Evolutionary conservation across 2,329 filamentous ascomycete species (phyloP), one percentile per base, ranked within the genome.

Genomic region (Epichloe baconii): DNA sequence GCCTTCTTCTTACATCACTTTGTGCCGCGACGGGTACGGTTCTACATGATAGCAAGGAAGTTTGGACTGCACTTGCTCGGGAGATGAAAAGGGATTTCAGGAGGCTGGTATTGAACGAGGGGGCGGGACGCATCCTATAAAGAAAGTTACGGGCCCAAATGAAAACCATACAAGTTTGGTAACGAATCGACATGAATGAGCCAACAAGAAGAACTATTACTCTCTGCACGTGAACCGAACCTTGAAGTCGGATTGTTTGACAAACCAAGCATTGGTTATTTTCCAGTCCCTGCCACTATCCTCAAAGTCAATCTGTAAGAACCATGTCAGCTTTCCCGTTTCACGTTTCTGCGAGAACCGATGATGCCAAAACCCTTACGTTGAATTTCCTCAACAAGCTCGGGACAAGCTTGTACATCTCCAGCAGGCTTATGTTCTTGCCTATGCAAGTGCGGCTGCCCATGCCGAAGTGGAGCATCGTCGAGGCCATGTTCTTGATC

Each of bases 401-500:
- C 15, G 71, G 71, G 2, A 74, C 61, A 14, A 73, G 51, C 55
- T 72, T 73, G 3, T 59, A 62, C 44, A 73, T 70, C 57, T 73
- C 71, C 17, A 73, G 50, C 42, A 68, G 58, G 5, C 68, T 67
- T 23, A 73, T 66, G 50, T 74, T 68, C 45, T 66, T 65, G 2
- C 71, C 71, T 31, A 73, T 59, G 53, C 71, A 73, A 1, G 65
- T 71, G 14, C 71, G 59, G 2, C 67, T 67, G 7, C 69, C 69
- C 49, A 66, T 53, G 0, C 69, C 69, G 56, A 71, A 72, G 56
- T 69, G 53, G 1, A 5, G 4, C 51, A 49, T 40, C 15, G 14
- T 31, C 14, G 23, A 5, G 7, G 38, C 17, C 38, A 40, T 40
- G 38, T 4, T n/a, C 38, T 11, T 40, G 38, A 40, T 40, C 4